Conservation (phyloP, 225 moss, liverwort and hornwort genomes). For the Bryoerythrophyllum caledonicum region DNA sequence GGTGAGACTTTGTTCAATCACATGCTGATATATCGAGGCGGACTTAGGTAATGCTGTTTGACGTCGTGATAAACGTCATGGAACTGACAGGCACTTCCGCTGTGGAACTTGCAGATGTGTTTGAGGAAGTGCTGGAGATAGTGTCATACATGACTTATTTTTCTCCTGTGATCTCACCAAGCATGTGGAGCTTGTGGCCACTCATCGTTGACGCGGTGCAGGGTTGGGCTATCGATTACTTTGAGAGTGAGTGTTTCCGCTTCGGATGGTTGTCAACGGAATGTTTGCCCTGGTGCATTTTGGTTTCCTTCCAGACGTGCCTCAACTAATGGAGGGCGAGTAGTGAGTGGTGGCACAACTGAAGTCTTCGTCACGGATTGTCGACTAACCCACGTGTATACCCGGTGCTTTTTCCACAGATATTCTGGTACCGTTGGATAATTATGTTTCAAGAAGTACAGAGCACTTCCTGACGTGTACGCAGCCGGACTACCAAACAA, state of each 20-base stretch:
- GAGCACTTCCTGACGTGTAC: constrained; percentile 92
- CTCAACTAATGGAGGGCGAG: background rate
- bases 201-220: constrained; percentile 96
- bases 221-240: constrained; percentile 99
- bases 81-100: constrained; percentile 15
- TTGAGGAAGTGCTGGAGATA: constrained; percentile 98
- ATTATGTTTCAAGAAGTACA: constrained; percentile 96
- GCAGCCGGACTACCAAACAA: constrained; percentile 92
- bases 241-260: constrained; percentile 72
- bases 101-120: constrained; percentile 71
- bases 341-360: background rate
- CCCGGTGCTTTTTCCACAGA: constrained; percentile 48
- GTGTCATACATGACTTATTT: constrained; percentile 99
- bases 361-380: background rate
- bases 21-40: too few relatives aligned
- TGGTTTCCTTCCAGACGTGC: too few relatives aligned
- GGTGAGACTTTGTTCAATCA: constrained; percentile 37
- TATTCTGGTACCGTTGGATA: constrained; percentile 95
- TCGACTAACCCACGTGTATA: background rate
- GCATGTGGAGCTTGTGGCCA: constrained; percentile 99
- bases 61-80: background rate
- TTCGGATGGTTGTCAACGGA: background rate
- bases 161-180: constrained; percentile 85
- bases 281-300: background rate
- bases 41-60: background rate